phyloP scores from a whole-genome alignment of 2,329 filamentous ascomycete species.

The Arthrinium phaeospermum region DNA sequence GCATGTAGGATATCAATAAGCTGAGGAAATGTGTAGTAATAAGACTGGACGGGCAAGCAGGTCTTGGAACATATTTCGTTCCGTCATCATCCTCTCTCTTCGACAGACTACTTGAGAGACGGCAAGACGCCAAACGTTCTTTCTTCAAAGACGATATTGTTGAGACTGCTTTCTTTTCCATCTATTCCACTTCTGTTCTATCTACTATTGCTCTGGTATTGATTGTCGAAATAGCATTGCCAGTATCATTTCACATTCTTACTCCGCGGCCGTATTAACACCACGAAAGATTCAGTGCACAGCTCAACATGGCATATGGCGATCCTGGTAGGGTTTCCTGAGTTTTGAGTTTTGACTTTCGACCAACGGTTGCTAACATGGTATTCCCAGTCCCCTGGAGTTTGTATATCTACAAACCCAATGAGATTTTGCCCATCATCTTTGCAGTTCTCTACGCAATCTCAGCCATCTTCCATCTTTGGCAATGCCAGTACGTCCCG shows the following conservation, averaged over 20 bases:
- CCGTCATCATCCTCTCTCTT: neutral
- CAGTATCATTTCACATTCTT: neutral
- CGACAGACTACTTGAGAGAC: neutral
- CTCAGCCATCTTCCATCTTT: constrained; percentile 55
- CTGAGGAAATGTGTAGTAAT: neutral
- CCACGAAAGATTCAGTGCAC: no score
- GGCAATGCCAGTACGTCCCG: constrained; percentile 51
- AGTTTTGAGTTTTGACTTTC: accelerated
- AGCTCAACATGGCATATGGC: neutral
- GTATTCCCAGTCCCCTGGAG: constrained; percentile 30
- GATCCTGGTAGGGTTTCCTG: neutral
- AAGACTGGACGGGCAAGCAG: neutral
- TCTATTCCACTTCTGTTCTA: no score
- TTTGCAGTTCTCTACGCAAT: constrained; percentile 55
- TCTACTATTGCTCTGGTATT: neutral
- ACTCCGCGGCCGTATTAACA: neutral
- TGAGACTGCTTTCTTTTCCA: no score
- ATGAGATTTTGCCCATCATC: constrained; percentile 58
- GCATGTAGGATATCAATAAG: neutral
- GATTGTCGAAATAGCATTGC: neutral
- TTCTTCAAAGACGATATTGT: neutral
- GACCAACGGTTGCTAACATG: neutral
- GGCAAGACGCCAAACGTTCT: neutral
- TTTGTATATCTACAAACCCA: constrained; percentile 57
- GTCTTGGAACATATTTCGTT: neutral